phyloP scores from a whole-genome alignment of 768 basidiomycete genomes.

The Rhodotorula kratochvilovae region DNA sequence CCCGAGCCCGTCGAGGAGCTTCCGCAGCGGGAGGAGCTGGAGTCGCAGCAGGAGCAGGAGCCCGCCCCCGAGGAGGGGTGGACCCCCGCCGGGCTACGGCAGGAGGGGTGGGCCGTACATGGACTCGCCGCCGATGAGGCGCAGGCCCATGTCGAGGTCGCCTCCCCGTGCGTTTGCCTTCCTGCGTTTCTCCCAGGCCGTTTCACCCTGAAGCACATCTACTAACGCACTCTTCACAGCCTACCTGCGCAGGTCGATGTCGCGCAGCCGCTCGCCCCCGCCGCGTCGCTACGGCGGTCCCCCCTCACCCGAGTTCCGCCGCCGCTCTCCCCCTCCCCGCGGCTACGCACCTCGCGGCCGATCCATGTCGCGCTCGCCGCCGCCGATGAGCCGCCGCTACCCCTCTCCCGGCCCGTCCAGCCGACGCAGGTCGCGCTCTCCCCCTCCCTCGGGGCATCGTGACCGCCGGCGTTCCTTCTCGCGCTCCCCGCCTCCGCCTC shows the following conservation, averaged over 20 bases:
- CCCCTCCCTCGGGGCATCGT: neutral
- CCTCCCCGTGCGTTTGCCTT: conserved; percentile 18
- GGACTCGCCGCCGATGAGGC: conserved; percentile 2
- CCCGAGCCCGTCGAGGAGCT: conserved; percentile 24
- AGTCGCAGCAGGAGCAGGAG: conserved; percentile 20
- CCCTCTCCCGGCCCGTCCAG: neutral
- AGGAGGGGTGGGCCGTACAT: neutral
- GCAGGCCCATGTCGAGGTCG: conserved; percentile 19
- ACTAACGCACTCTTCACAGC: neutral
- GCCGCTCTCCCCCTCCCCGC: conserved; percentile 14
- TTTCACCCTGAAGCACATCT: neutral
- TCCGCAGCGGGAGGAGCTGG: conserved; percentile 22
- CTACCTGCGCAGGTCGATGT: conserved; percentile 6
- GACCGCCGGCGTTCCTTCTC: conserved; percentile 6
- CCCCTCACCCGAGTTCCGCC: conserved; percentile 15
- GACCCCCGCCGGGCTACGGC: neutral
- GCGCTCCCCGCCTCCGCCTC: neutral
- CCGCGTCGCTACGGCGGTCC: conserved; percentile 11
- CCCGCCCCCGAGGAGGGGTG: conserved; percentile 4
- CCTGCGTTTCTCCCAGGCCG: too few species aligned
- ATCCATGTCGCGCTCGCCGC: conserved; percentile 1
- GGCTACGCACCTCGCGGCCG: neutral
- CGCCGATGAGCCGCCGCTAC: neutral
- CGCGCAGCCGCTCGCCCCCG: conserved; percentile 17
- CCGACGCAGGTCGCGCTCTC: neutral